Conservation (phyloP, 164 flowering plant species). For the Umbilicus rupestris region DNA sequence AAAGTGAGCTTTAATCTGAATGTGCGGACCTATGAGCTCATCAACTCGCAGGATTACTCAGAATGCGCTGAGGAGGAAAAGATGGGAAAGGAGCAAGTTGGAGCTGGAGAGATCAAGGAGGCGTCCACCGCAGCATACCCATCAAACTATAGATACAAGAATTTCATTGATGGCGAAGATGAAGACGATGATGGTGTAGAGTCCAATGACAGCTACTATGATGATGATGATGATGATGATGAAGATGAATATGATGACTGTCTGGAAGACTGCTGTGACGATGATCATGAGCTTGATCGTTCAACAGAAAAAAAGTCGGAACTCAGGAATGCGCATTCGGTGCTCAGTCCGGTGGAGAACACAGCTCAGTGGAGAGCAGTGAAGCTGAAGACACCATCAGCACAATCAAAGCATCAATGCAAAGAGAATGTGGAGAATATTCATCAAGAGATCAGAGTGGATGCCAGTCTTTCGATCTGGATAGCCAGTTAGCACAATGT, state of each 20-base stretch:
- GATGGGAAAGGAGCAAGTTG: conserved; percentile 4
- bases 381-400: conserved; percentile 21
- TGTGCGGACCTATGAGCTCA: conserved; percentile 35
- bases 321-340: conserved; percentile 18
- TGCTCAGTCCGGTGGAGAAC: conserved; percentile 41
- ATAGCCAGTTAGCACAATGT: conserved; percentile 10
- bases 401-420: neutral
- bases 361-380: conserved; percentile 37
- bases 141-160: conserved; percentile 29
- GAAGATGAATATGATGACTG: conserved; percentile 5
- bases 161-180: conserved; percentile 25
- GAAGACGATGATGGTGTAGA: conserved; percentile 24
- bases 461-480: conserved; percentile 57
- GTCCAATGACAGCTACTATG: too few relatives aligned
- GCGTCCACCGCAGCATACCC: conserved; percentile 11
- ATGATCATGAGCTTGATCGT: neutral
- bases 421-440: conserved; percentile 7
- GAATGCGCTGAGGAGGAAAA: conserved; percentile 18
- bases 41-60: conserved; percentile 15
- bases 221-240: conserved; percentile 13
- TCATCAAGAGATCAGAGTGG: conserved; percentile 29
- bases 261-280: conserved; percentile 7
- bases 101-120: neutral
- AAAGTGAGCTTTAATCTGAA: conserved; percentile 45
- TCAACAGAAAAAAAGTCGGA: neutral